Percentiles rank a stretch among this genome's conserved stretches.
Conservation (phyloP, 169 alveolate species). For the Cryptosporidium xiaoi region DNA sequence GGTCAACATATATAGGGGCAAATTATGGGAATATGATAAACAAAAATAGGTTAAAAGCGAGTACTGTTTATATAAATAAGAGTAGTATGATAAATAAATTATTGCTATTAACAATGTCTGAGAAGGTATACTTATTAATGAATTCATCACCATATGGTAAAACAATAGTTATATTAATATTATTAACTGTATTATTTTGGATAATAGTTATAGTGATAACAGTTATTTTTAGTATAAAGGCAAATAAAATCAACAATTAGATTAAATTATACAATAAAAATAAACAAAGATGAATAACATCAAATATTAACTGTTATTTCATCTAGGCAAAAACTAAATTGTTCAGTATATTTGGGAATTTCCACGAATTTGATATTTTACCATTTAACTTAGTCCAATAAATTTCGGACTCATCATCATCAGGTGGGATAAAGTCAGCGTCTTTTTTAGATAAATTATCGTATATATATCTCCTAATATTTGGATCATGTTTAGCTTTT, state of each 20-base stretch:
- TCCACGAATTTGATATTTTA: slow-evolving; percentile 29
- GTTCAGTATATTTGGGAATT: slow-evolving; percentile 11
- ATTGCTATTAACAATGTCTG: background rate
- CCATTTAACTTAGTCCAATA: slow-evolving; percentile 65
- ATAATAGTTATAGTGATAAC: background rate
- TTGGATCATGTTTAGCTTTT: slow-evolving; percentile 49
- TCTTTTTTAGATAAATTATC: slow-evolving; percentile 14
- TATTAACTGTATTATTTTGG: slow-evolving; percentile 23
- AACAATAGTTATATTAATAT: slow-evolving; percentile 3
- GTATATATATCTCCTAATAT: slow-evolving; percentile 45
- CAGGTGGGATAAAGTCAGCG: slow-evolving; percentile 32
- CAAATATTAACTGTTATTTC: background rate
- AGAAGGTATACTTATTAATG: slow-evolving; percentile 9
- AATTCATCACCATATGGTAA: slow-evolving; percentile 55
- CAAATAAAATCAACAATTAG: background rate
- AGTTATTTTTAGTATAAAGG: background rate
- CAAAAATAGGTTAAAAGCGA: slow-evolving; percentile 5
- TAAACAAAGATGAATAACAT: slow-evolving; percentile 10
- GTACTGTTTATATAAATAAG: slow-evolving; percentile 2
- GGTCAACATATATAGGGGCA: slow-evolving; percentile 35
- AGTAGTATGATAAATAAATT: background rate
- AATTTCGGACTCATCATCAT: slow-evolving; percentile 62
- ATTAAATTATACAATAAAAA: background rate
- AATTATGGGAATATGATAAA: slow-evolving; percentile 47
- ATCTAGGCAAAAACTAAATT: background rate